Conservation (phyloP, 495 filamentous ascomycete species). For the Astrothelium macrocarpum region DNA sequence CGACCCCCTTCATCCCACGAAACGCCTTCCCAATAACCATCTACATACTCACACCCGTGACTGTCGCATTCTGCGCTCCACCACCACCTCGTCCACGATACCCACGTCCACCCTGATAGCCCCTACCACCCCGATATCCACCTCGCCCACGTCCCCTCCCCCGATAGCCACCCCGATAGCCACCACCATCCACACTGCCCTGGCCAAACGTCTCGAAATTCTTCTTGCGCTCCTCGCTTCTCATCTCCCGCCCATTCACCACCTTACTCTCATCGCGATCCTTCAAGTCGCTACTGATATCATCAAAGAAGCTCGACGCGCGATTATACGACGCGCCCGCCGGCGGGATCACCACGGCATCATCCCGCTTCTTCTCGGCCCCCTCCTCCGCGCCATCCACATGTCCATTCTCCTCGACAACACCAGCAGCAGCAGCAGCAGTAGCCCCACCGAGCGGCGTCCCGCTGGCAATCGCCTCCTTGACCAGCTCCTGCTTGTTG, state of each 20-base stretch:
- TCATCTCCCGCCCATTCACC: slow-evolving; percentile 77
- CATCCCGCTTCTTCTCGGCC: slow-evolving; percentile 22
- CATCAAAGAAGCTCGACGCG: slow-evolving; percentile 83
- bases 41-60: not conserved
- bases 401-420: slow-evolving; percentile 19
- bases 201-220: slow-evolving; percentile 99
- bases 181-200: slow-evolving; percentile 69
- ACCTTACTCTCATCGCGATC: slow-evolving; percentile 63
- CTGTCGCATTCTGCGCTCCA: slow-evolving; percentile 2
- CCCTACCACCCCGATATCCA: slow-evolving; percentile 56
- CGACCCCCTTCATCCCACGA: not conserved
- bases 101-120: slow-evolving; percentile 51
- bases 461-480: slow-evolving; percentile 75
- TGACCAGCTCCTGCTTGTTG: slow-evolving; percentile 91
- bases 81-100: slow-evolving; percentile 41
- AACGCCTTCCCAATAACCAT: no score
- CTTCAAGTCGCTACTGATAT: slow-evolving; percentile 86
- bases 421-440: slow-evolving; percentile 11
- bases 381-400: slow-evolving; percentile 25
- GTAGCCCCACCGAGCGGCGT: slow-evolving; percentile 42
- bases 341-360: slow-evolving; percentile 35
- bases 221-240: slow-evolving; percentile 83
- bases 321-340: slow-evolving; percentile 62
- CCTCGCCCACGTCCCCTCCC: slow-evolving; percentile 37
- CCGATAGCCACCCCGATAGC: slow-evolving; percentile 62